Conservation (phyloP, 208 protist species). For the Leishmania gerbilli region DNA sequence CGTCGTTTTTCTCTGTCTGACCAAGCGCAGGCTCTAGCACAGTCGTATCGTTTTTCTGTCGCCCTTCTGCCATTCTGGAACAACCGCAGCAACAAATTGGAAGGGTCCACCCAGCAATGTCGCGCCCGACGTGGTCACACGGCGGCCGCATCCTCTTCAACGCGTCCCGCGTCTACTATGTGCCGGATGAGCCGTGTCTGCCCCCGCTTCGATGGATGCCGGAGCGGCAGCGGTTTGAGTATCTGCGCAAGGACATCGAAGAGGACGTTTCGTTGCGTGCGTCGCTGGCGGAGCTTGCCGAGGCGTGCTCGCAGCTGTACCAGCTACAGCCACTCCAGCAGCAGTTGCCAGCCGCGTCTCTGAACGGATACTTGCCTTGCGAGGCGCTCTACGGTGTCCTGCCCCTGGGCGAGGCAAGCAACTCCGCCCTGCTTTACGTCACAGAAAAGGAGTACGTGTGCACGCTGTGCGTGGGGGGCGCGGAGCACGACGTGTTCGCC, state of each 20-base stretch:
- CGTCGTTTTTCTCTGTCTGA: not conserved
- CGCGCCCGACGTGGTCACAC: slow-evolving; percentile 15
- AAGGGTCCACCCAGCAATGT: slow-evolving; percentile 3
- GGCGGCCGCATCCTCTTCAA: slow-evolving; percentile 33
- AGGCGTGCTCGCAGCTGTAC: slow-evolving; percentile 16
- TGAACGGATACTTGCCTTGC: slow-evolving; percentile 37
- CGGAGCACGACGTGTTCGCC: slow-evolving; percentile 47
- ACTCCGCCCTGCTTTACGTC: slow-evolving; percentile 73
- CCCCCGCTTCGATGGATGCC: slow-evolving; percentile 49
- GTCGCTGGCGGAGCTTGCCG: slow-evolving; percentile 24
- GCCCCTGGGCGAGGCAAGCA: slow-evolving; percentile 37
- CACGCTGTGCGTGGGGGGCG: slow-evolving; percentile 17
- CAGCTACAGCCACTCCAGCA: slow-evolving; percentile 23
- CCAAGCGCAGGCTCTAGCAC: not conserved
- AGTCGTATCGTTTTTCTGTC: not conserved
- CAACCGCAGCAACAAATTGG: not conserved
- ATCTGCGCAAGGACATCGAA: slow-evolving; percentile 29
- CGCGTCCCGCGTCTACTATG: slow-evolving; percentile 33
- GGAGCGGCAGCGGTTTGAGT: slow-evolving; percentile 45
- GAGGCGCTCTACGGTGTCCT: slow-evolving; percentile 77
- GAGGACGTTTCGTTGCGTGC: slow-evolving; percentile 39
- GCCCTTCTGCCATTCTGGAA: not conserved
- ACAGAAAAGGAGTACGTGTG: slow-evolving; percentile 39
- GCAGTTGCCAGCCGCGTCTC: slow-evolving; percentile 2
- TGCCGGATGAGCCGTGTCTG: slow-evolving; percentile 30